A percentile compares a stretch with the other conserved stretches of the same genome.
Evolutionary conservation across 768 basidiomycete genomes (phyloP).

Genomic region (Cyclocybe cylindracea): DNA sequence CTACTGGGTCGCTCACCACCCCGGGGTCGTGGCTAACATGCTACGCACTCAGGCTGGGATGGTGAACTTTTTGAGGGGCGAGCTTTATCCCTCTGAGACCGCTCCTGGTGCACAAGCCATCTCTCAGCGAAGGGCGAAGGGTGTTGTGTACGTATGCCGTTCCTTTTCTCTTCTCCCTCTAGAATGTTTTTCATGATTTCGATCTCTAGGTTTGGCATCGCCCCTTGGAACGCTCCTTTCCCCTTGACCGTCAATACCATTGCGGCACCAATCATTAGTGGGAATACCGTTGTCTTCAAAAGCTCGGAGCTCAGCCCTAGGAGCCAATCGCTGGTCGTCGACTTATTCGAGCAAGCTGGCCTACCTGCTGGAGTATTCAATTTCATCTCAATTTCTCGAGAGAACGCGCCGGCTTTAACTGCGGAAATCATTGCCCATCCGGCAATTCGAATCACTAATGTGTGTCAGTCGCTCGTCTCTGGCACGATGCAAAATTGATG

Average conservation of each 20-base stretch:
- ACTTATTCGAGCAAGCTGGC: slow-evolving; percentile 57
- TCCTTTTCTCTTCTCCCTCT: neutral
- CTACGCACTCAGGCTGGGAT: slow-evolving; percentile 35
- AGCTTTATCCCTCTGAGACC: slow-evolving; percentile 39
- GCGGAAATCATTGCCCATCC: slow-evolving; percentile 59
- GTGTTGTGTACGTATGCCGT: slow-evolving; percentile 45
- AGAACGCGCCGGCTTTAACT: slow-evolving; percentile 42
- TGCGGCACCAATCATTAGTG: slow-evolving; percentile 49
- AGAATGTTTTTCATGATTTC: neutral
- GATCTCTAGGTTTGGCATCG: slow-evolving; percentile 45
- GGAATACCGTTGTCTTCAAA: slow-evolving; percentile 57
- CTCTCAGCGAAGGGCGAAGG: slow-evolving; percentile 48
- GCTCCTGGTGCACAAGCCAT: slow-evolving; percentile 46
- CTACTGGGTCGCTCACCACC: slow-evolving; percentile 28
- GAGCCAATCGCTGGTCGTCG: slow-evolving; percentile 44
- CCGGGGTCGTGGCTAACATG: slow-evolving; percentile 15
- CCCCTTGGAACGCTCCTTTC: slow-evolving; percentile 59
- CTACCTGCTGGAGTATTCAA: slow-evolving; percentile 63
- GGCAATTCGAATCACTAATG: slow-evolving; percentile 52
- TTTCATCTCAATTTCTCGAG: slow-evolving; percentile 46
- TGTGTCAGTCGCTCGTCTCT: slow-evolving; percentile 20
- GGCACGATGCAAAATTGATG: neutral
- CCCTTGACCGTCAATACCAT: slow-evolving; percentile 45
- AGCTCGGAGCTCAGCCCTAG: slow-evolving; percentile 52
- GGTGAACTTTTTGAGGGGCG: slow-evolving; percentile 40